These are phyloP conservation scores for Bruguiera sexangula DNA, from an alignment of 345 rosid species.

Conservation along the genomic window DNA sequence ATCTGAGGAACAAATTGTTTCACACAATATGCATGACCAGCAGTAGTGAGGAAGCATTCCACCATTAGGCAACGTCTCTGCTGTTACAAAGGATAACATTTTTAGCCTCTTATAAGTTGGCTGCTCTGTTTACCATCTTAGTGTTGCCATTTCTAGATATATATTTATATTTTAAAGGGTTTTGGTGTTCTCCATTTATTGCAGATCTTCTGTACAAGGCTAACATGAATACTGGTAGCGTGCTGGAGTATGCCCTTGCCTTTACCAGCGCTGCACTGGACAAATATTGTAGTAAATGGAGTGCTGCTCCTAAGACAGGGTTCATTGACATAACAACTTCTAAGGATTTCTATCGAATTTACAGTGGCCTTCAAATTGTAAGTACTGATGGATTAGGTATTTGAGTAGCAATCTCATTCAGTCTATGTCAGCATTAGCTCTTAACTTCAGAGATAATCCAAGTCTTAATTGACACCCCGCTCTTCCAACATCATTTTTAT, in stretches of 20 bases:
- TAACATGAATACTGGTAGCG: conserved; percentile 82
- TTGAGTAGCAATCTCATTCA: conserved; percentile 3
- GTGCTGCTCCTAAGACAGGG: conserved; percentile 95
- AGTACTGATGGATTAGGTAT: conserved; percentile 27
- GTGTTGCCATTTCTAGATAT: conserved; percentile 4
- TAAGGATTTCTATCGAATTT: conserved; percentile 88
- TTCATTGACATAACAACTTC: conserved; percentile 95
- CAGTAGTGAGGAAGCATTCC: no score
- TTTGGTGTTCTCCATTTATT: conserved; percentile 20
- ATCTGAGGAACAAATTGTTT: no score
- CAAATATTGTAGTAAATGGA: conserved; percentile 93
- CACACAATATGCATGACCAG: not conserved
- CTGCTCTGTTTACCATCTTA: not conserved
- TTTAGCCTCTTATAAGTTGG: not conserved
- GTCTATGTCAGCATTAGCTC: not conserved
- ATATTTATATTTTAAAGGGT: conserved; percentile 4
- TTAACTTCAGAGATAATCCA: no score
- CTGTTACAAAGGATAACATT: not conserved
- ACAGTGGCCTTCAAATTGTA: conserved; percentile 95
- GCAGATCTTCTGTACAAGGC: conserved; percentile 96
- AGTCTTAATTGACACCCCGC: no score
- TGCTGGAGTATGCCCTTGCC: conserved; percentile 96
- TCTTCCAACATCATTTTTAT: no score
- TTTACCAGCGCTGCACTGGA: conserved; percentile 94
- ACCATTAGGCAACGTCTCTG: not conserved